These are phyloP conservation scores for Euphrasia confusa DNA, from an alignment of 257 asterid species.

Conservation along the genomic window DNA sequence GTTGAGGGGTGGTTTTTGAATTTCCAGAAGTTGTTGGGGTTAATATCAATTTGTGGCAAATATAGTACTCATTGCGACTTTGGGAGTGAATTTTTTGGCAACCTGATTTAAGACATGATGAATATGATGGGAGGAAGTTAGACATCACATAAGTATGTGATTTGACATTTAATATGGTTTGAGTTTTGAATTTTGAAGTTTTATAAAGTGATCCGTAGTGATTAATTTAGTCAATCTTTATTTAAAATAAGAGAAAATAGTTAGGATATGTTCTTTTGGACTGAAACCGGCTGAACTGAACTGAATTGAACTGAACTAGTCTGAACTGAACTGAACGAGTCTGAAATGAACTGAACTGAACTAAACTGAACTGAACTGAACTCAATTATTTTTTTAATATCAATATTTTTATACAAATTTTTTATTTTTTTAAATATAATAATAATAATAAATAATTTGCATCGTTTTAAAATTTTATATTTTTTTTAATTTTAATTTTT, in stretches of 20 bases:
- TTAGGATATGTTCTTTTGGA: too few species aligned
- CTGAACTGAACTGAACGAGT: too few species aligned
- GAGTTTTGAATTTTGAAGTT: not conserved
- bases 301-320: too few species aligned
- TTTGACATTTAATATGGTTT: not conserved
- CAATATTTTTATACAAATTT: too few species aligned
- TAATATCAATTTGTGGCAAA: not conserved
- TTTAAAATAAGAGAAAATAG: not conserved
- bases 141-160: not conserved
- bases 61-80: not conserved
- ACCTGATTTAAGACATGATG: not conserved
- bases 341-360: too few species aligned
- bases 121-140: not conserved
- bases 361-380: too few species aligned
- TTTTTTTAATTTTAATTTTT: too few species aligned
- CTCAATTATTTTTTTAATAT: too few species aligned
- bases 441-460: too few species aligned
- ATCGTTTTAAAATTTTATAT: too few species aligned
- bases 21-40: not conserved
- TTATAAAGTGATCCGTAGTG: not conserved
- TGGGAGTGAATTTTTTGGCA: not conserved
- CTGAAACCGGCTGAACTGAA: too few species aligned
- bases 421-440: too few species aligned
- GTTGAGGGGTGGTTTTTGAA: not conserved
- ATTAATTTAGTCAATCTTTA: conserved; percentile 4